These are phyloP conservation scores for Apiotrichum gracile DNA, from an alignment of 1,284 basidiomycete genomes.

Conservation along the genomic window DNA sequence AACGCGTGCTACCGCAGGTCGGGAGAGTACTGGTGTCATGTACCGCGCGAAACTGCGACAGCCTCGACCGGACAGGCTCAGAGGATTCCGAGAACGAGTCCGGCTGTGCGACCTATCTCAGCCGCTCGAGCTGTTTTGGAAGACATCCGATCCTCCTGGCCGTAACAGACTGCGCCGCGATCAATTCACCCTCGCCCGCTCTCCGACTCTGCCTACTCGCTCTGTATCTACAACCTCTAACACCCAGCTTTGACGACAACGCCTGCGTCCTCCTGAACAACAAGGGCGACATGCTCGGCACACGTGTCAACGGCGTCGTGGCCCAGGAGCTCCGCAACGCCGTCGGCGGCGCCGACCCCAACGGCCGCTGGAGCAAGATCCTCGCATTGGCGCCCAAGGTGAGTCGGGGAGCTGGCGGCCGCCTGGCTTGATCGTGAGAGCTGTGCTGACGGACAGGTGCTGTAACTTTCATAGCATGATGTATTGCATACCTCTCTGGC, in stretches of 20 bases:
- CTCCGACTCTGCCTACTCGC: no score
- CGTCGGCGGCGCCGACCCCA: constrained; percentile 52
- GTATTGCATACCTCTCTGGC: constrained; percentile 7
- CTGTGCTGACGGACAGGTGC: background rate
- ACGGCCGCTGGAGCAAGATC: constrained; percentile 81
- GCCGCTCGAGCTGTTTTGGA: no score
- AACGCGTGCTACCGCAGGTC: no score
- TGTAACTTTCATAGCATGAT: background rate
- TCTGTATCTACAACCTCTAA: background rate
- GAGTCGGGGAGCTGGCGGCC: constrained; percentile 7
- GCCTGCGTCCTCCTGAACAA: constrained; percentile 93
- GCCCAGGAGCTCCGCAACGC: constrained; percentile 70
- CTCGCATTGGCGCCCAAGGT: constrained; percentile 89
- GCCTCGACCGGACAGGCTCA: no score
- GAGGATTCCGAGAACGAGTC: no score
- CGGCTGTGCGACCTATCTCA: no score
- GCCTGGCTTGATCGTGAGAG: no score
- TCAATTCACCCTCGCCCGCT: no score
- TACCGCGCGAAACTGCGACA: no score
- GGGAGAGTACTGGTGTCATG: no score
- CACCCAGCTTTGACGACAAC: constrained; percentile 86
- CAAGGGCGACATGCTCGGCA: constrained; percentile 94
- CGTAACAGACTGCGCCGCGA: no score
- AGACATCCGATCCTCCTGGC: no score
- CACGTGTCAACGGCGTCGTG: constrained; percentile 88